Base-by-base conservation (phyloP, 371 early-diverging fungal genomes). In the Actinomucor elegans region DNA sequence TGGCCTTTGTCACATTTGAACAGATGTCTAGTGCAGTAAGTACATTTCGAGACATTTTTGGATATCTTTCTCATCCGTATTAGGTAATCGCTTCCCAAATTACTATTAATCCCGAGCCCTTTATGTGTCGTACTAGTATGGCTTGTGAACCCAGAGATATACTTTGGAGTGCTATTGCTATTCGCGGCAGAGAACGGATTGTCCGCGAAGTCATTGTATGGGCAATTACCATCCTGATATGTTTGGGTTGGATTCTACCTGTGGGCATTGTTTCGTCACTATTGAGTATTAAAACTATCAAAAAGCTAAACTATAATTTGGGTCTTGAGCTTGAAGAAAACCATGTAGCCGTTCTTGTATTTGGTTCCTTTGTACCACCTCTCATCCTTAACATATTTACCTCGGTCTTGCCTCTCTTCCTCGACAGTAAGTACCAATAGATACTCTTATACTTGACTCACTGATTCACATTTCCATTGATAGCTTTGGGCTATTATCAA, bases 71-170 rank as follows among this genome's bases (percentile, higher is more conserved):
- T 52, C 26, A 35, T 26, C 20, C 28, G 29, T 34, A 9, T 29
- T 59, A 80, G 81, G 70, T 83, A 20, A 67, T 85, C 50, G 81
- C 73, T 1, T 73, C 86, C 14, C 87, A 86, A 67, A 68, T 75
- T 48, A 59, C 84, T 35, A 60, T 81, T 52, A 57, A 76, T 68
- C 67, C 84, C 42, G 64, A 81, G 54, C 86, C 94, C 23, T 91
- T 87, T 48, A 68, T 80, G 7, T 87, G 84, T 54, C 79, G 85
- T 61, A 84, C 84, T 1, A 62, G 52, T 26, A 69, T 77, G 64
- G 89, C 91, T 0, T 87, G 84, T 18, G 91, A 89, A 58, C 91
- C 91, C 5, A 82, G 89, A 34, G 88, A 90, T 69, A 67, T 90
- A 32, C 67, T 75, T 44, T 89, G 89, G 89, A 57, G 66, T 33